Evolutionary conservation across 345 rosid genomes (phyloP), one percentile per base, ranked within the genome.

Genomic region (Erucastrum elatum): DNA sequence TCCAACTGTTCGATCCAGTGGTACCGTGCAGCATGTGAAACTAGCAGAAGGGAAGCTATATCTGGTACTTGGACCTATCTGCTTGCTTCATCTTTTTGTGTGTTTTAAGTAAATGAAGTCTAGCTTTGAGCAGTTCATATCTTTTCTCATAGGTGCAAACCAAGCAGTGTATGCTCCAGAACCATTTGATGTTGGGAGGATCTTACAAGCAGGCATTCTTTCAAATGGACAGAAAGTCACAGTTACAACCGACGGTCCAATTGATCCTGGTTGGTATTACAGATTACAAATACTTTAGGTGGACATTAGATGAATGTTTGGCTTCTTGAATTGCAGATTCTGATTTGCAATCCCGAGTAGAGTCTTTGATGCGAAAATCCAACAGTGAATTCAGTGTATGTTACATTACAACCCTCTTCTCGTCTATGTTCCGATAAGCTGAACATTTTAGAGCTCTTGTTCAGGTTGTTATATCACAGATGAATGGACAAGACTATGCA

Each of bases 401-500:
- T 79, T 41, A 41, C 21, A 21, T 21, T 60, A 9, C 39, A 60
- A 58, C 55, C 2, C 11, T 33, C 12, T 63, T 30, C 21, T 64
- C 2, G 11, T 75, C 69, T 4, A 64, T 69, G 44, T 64, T 64
- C 11, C 33, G 5, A 12, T 65, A 9, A 33, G 34, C 64, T 80
- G 46, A 75, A 70, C 6, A 41, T 64, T 64, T 53, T 64, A 30
- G 44, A 58, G 33, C 69, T 75, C 76, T 41, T 41, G 13, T 65
- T 25, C 70, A 95, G 99, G 99, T 95, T 30, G 82, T 84, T 61
- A 87, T 95, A 80, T 89, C 92, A 11, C 88, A 89, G 84, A 93
- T 91, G 82, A 96, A 96, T 82, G 97, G 97, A 74, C 98, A 90
- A 84, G 91, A 86, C 73, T 69, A 91, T 82, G 83, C 91, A 30